Evolutionary conservation across 257 asterid species (phyloP).

Genomic region (Plantago major): DNA sequence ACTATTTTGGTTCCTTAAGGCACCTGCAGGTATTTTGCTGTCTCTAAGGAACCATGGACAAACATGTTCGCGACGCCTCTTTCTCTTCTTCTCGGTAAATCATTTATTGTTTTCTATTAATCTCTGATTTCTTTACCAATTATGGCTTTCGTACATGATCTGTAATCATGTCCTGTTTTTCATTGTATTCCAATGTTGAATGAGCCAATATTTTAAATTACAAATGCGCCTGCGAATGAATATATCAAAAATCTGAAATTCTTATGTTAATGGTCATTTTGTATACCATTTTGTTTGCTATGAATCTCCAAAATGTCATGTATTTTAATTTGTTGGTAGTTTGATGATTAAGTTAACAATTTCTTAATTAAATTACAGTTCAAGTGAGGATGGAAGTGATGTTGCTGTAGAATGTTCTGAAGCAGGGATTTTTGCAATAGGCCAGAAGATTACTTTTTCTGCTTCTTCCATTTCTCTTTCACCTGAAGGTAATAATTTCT

Average conservation of each 20-base stretch:
- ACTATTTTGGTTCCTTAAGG: slow-evolving; percentile 5
- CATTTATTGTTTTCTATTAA: not conserved
- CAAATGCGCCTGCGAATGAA: too few species aligned
- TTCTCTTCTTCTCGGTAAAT: slow-evolving; percentile 44
- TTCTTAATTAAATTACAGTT: slow-evolving; percentile 13
- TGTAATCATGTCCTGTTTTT: too few species aligned
- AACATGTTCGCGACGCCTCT: slow-evolving; percentile 34
- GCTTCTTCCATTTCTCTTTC: slow-evolving; percentile 73
- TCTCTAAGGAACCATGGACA: slow-evolving; percentile 59
- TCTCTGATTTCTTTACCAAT: not conserved
- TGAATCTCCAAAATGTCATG: too few species aligned
- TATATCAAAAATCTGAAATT: too few species aligned
- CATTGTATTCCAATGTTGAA: too few species aligned
- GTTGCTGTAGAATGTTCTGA: slow-evolving; percentile 39
- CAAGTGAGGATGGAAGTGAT: slow-evolving; percentile 42
- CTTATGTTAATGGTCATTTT: too few species aligned
- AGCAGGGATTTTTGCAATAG: slow-evolving; percentile 49
- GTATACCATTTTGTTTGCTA: too few species aligned
- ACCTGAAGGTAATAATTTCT: slow-evolving; percentile 50
- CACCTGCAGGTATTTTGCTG: slow-evolving; percentile 16
- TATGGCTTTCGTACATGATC: not conserved
- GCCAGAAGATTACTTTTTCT: slow-evolving; percentile 51
- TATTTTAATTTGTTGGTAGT: too few species aligned
- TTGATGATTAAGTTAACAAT: too few species aligned
- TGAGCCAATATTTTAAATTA: too few species aligned